phyloP scores from a whole-genome alignment of 345 rosid species.

The Citrus inodora region DNA sequence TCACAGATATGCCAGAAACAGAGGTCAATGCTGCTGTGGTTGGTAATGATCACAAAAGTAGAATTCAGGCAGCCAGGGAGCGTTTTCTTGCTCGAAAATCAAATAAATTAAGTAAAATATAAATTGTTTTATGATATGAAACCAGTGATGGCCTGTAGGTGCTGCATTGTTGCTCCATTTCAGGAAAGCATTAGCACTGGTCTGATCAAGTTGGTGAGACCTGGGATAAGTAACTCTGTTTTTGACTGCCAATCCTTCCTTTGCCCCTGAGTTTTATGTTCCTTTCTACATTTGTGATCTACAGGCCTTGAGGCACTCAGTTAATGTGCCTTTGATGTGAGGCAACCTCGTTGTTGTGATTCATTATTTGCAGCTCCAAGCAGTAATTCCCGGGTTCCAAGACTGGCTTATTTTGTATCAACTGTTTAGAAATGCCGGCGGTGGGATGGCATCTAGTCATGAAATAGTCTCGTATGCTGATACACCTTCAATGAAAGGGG shows the following conservation, averaged over 20 bases:
- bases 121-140: background rate
- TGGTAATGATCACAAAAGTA: conserved; percentile 44
- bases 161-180: background rate
- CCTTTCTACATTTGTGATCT: background rate
- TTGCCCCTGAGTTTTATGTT: background rate
- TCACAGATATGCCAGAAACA: conserved; percentile 24
- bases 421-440: background rate
- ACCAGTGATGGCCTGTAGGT: background rate
- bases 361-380: background rate
- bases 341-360: background rate
- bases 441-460: background rate
- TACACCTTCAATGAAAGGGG: background rate
- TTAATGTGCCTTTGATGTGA: background rate
- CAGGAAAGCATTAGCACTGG: background rate
- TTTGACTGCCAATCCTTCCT: background rate
- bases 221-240: background rate
- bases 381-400: background rate
- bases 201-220: background rate
- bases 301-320: background rate
- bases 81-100: conserved; percentile 88
- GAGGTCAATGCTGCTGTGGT: conserved; percentile 20
- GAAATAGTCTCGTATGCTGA: background rate
- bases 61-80: conserved; percentile 81
- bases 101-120: conserved; percentile 34
- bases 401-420: background rate